Conservation (phyloP, 2,329 filamentous ascomycete genomes). For the Colletotrichum sp. region DNA sequence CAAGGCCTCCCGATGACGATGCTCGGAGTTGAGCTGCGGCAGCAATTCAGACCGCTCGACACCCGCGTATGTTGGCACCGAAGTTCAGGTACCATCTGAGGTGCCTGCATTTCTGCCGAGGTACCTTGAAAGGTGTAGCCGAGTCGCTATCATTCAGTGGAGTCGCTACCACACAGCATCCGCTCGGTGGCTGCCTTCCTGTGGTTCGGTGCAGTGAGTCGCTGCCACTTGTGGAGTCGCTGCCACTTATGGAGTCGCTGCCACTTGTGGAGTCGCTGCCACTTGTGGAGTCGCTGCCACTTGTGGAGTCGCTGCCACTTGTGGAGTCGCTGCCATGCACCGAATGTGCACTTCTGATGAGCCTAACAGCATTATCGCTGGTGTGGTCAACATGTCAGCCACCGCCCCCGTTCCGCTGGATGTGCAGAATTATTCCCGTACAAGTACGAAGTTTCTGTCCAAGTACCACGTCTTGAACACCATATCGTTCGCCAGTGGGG, state of each 20-base stretch:
- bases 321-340: no score
- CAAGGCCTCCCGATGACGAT: neutral
- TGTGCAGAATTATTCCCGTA: neutral
- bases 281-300: neutral
- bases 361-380: neutral
- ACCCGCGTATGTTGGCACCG: neutral
- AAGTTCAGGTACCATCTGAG: neutral
- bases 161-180: neutral
- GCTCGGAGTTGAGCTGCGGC: neutral
- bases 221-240: no score
- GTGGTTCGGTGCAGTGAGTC: no score
- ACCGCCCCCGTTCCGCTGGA: neutral
- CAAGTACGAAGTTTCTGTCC: no score
- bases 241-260: no score
- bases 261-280: no score
- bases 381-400: neutral
- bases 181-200: no score
- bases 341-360: neutral
- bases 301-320: neutral
- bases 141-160: neutral
- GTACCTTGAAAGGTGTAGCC: neutral
- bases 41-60: neutral
- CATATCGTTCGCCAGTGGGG: no score
- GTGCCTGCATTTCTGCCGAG: neutral
- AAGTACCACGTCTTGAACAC: no score